Conservation (phyloP, 2,329 filamentous ascomycete genomes). For the Ophiostoma himal-ulmi region DNA sequence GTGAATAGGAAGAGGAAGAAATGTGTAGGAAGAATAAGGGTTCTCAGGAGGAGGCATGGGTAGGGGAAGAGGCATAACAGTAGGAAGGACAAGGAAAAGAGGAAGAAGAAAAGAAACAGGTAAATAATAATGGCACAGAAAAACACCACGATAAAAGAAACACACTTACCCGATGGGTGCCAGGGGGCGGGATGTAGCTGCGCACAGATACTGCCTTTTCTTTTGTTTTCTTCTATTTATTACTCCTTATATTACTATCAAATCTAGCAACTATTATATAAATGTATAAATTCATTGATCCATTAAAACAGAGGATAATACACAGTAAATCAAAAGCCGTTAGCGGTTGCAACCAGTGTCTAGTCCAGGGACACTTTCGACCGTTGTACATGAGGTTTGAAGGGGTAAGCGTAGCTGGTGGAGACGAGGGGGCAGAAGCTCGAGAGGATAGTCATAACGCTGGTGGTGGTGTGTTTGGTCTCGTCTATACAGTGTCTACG, state of each 20-base stretch:
- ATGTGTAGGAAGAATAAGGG: neutral
- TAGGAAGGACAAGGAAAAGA: conserved; percentile 7
- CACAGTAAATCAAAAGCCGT: conserved; percentile 23
- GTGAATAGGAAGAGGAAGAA: neutral
- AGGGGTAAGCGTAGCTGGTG: conserved; percentile 24
- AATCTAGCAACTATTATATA: neutral
- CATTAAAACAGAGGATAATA: neutral
- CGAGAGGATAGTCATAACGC: neutral
- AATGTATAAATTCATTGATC: neutral
- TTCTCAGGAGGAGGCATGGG: neutral
- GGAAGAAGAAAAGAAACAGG: conserved; percentile 8
- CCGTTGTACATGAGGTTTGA: conserved; percentile 25
- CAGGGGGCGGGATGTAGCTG: conserved; percentile 22
- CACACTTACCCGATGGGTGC: conserved; percentile 22
- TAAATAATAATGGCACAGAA: conserved; percentile 14
- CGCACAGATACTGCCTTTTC: conserved; percentile 23
- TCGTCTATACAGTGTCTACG: neutral
- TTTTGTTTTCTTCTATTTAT: conserved; percentile 13
- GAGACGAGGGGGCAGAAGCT: conserved; percentile 10
- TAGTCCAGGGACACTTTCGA: conserved; percentile 25
- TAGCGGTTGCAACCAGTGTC: conserved; percentile 19
- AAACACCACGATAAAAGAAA: conserved; percentile 1
- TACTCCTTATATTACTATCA: neutral
- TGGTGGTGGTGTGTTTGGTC: neutral
- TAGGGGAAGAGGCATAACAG: neutral